phyloP scores from a whole-genome alignment of 108 stramenopile genomes.

The Pseudonitzschia multistriata region DNA sequence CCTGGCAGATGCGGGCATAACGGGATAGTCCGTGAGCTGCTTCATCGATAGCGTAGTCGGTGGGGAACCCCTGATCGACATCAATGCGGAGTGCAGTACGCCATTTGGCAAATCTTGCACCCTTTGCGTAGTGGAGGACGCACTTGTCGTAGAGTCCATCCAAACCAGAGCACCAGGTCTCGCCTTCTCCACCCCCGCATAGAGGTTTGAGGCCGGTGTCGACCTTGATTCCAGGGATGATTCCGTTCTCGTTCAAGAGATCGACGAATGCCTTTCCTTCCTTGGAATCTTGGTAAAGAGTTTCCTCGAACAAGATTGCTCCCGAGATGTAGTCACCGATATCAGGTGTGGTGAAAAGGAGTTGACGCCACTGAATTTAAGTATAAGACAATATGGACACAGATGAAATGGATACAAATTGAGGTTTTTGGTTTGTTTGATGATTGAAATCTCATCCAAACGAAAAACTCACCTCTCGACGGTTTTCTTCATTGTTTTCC shows the following conservation, averaged over 20 bases:
- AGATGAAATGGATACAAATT: background rate
- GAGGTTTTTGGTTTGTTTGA: too few relatives aligned
- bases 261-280: slow-evolving; percentile 17
- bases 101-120: slow-evolving; percentile 22
- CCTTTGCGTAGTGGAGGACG: slow-evolving; percentile 7
- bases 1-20: slow-evolving; percentile 17
- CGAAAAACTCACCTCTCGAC: slow-evolving; percentile 23
- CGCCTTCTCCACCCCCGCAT: slow-evolving; percentile 15
- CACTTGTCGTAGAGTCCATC: slow-evolving; percentile 24
- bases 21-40: slow-evolving; percentile 17
- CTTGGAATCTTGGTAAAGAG: slow-evolving; percentile 21
- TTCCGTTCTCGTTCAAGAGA: slow-evolving; percentile 13
- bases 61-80: slow-evolving; percentile 16
- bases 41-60: slow-evolving; percentile 23
- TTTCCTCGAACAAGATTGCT: slow-evolving; percentile 21
- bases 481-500: slow-evolving; percentile 18
- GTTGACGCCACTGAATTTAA: slow-evolving; percentile 5
- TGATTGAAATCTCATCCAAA: too few relatives aligned
- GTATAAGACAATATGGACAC: background rate
- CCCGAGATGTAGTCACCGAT: slow-evolving; percentile 17
- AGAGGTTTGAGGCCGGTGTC: slow-evolving; percentile 20
- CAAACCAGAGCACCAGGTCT: slow-evolving; percentile 23
- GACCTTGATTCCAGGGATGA: slow-evolving; percentile 24
- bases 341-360: slow-evolving; percentile 17
- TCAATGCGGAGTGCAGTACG: slow-evolving; percentile 22